Conservation (phyloP, 2,329 filamentous ascomycete genomes). For the Colletotrichum navitas region DNA sequence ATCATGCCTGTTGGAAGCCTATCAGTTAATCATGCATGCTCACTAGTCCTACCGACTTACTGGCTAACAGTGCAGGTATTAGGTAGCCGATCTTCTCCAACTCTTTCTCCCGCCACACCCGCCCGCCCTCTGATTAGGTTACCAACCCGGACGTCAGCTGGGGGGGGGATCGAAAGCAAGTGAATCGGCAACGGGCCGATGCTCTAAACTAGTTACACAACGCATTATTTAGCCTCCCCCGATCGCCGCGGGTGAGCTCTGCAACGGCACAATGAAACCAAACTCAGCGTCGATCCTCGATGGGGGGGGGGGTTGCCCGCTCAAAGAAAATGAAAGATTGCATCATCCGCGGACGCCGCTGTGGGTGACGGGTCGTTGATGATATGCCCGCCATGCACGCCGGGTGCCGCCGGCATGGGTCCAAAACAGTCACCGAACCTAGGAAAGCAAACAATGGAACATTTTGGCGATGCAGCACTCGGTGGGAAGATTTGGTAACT, state of each 20-base stretch:
- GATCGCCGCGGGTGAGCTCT: not conserved
- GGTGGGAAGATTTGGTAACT: not conserved
- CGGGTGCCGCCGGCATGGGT: not conserved
- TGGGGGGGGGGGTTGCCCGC: not conserved
- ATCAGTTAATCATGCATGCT: constrained; percentile 13
- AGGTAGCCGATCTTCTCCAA: not conserved
- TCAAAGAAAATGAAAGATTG: not conserved
- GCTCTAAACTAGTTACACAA: not conserved
- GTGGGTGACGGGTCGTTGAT: not conserved
- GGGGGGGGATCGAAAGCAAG: not conserved
- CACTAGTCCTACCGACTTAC: not conserved
- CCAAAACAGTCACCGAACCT: not conserved
- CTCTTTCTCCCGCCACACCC: not conserved
- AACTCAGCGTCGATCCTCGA: constrained; percentile 17
- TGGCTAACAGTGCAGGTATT: not conserved
- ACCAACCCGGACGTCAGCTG: not conserved
- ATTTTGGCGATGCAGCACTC: not conserved
- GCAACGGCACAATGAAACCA: constrained; percentile 4
- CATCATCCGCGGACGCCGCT: constrained; percentile 1
- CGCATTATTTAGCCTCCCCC: not conserved
- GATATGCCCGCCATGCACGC: not conserved
- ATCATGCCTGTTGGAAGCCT: constrained; percentile 23
- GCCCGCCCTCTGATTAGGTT: not conserved
- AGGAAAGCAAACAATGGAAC: not conserved
- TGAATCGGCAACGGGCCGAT: not conserved